phyloP scores from a whole-genome alignment of 345 rosid species.

The Rubroshorea leprosula region DNA sequence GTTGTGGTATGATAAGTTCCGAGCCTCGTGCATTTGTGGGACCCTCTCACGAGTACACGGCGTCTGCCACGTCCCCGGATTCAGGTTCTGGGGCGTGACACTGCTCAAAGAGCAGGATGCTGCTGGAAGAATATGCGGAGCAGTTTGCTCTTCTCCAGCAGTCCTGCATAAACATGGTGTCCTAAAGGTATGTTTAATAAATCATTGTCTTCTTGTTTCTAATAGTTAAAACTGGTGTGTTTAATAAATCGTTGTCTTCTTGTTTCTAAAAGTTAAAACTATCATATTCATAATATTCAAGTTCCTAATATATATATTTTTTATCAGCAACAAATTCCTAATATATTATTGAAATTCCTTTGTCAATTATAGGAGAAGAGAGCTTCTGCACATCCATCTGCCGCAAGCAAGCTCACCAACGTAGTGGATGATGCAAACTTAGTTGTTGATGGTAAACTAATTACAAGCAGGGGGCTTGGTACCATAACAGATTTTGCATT shows the following conservation, averaged over 20 bases:
- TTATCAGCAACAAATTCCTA: too few relatives aligned
- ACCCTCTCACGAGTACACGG: too few relatives aligned
- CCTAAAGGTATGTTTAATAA: constrained; percentile 44
- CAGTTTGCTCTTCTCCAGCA: constrained; percentile 54
- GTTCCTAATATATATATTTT: too few relatives aligned
- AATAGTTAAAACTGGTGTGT: too few relatives aligned
- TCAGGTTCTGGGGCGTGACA: too few relatives aligned
- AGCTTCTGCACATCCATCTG: constrained; percentile 49
- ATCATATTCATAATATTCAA: constrained; percentile 3
- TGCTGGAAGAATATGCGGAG: constrained; percentile 67
- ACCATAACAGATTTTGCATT: constrained; percentile 60
- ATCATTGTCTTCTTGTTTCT: too few relatives aligned
- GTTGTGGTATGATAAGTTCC: too few relatives aligned
- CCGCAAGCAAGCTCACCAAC: constrained; percentile 22
- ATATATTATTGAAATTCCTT: too few relatives aligned
- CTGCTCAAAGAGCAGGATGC: constrained; percentile 69
- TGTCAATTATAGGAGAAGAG: constrained; percentile 46
- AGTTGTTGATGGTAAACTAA: constrained; percentile 81
- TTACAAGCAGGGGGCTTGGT: constrained; percentile 71
- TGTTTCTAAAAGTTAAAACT: background rate
- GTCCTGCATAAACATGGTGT: constrained; percentile 63
- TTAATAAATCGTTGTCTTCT: constrained; percentile 2
- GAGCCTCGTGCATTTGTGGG: too few relatives aligned
- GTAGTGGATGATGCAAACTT: constrained; percentile 49
- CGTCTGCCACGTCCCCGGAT: too few relatives aligned